Evolutionary conservation across 371 early-diverging fungal species (phyloP).

Genomic region (Syncephalastrum contaminatum): DNA sequence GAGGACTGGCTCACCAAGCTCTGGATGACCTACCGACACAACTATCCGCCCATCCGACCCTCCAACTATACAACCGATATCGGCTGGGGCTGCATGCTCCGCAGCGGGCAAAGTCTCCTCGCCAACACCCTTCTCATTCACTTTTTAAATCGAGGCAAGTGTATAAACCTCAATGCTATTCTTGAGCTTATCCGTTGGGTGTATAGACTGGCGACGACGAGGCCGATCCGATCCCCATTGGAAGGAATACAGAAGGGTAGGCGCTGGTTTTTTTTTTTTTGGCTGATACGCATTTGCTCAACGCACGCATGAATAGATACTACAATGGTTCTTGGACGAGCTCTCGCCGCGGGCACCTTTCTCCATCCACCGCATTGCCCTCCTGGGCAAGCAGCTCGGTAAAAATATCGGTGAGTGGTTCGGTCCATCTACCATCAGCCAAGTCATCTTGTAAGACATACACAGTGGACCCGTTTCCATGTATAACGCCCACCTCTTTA

Average conservation of each 20-base stretch:
- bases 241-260: conserved; percentile 49
- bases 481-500: too few relatives aligned
- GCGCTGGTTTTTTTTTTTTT: background rate
- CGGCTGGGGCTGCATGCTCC: conserved; percentile 98
- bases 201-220: conserved; percentile 55
- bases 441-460: conserved; percentile 72
- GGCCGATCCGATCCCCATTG: conserved; percentile 28
- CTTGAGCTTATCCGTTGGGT: too few relatives aligned
- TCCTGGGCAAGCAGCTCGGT: conserved; percentile 81
- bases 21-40: conserved; percentile 94
- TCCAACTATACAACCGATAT: conserved; percentile 81
- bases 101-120: conserved; percentile 92
- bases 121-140: conserved; percentile 81
- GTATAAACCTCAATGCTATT: too few relatives aligned
- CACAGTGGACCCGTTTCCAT: too few relatives aligned
- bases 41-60: conserved; percentile 82
- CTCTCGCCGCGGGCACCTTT: conserved; percentile 73
- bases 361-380: conserved; percentile 91
- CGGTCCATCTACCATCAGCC: conserved; percentile 92
- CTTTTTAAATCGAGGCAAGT: conserved; percentile 64
- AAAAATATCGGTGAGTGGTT: conserved; percentile 97
- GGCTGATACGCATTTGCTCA: background rate
- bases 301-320: conserved; percentile 47
- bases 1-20: conserved; percentile 74
- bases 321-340: conserved; percentile 85